Base-by-base conservation (phyloP, 345 rosid genomes). In the Gossypioides kirkii region DNA sequence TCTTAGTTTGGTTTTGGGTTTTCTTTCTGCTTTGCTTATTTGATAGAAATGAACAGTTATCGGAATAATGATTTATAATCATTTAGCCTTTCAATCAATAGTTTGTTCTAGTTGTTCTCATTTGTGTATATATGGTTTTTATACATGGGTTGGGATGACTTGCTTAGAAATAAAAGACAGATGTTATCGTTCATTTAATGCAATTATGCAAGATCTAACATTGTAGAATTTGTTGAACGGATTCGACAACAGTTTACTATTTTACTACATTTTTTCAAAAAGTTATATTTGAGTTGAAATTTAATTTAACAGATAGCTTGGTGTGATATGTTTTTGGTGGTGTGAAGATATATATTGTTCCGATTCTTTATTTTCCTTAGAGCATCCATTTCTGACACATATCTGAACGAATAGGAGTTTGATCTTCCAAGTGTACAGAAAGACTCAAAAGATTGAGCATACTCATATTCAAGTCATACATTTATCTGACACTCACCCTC, bases 61-160 rank as follows among this genome's bases (percentile, higher is more conserved):
- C 67, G 16, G 85, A 81, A 77, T 88, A 88, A 84, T 80, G 72
- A 72, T 78, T 76, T 72, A 81, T 77, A 73, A 73, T 81, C 59
- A 36, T 73, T 73, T 73, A 73, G 83, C 23, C 50, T 72, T 73
- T 68, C 5, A 16, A 26, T 10, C 63, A 52, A 76, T 75, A 79
- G 78, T 66, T 72, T 75, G 61, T 73, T 59, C 64, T 47, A 50
- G 72, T 74, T 71, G 18, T 46, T 60, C 56, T 45, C 26, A 14
- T 46, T 59, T 72, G 58, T 59, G 41, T 59, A 59, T 58, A 43
- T 56, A 66, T 23, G 38, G 56, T 26, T 43, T 58, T 42, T 47
- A 58, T 42, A 71, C 42, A 70, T 60, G 77, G 77, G 70, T 78
- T 77, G 71, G 74, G 79, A 79, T 56, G 70, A 80, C 80, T 74